Evolutionary conservation across 2,329 filamentous ascomycete species (phyloP).

Genomic region (Torrubiella hemipterigena): DNA sequence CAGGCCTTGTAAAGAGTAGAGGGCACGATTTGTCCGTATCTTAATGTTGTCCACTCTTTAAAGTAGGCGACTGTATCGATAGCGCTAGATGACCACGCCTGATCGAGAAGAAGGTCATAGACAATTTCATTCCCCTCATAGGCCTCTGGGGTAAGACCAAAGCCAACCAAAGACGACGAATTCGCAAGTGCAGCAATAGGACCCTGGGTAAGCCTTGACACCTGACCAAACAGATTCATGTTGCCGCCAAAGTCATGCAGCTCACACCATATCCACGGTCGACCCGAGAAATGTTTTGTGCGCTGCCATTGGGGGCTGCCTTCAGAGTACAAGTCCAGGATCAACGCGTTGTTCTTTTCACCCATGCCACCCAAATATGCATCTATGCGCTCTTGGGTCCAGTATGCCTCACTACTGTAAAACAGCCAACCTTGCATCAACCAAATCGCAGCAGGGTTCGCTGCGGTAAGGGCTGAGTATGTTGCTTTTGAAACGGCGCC

Average conservation of each 20-base stretch:
- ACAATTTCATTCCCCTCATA: conserved; percentile 42
- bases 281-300: conserved; percentile 36
- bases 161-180: conserved; percentile 30
- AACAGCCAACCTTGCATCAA: conserved; percentile 41
- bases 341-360: conserved; percentile 30
- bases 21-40: conserved; percentile 25
- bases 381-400: conserved; percentile 30
- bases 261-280: conserved; percentile 42
- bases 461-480: conserved; percentile 32
- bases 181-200: conserved; percentile 28
- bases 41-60: conserved; percentile 26
- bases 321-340: conserved; percentile 39
- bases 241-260: conserved; percentile 38
- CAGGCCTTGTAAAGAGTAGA: conserved; percentile 27
- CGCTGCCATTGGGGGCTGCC: conserved; percentile 36
- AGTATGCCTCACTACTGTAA: conserved; percentile 27
- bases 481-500: conserved; percentile 19
- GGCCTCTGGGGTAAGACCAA: conserved; percentile 35
- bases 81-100: conserved; percentile 31
- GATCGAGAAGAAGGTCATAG: conserved; percentile 36
- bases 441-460: conserved; percentile 35
- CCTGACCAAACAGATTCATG: conserved; percentile 36
- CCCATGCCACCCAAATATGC: conserved; percentile 35
- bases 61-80: conserved; percentile 34
- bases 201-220: conserved; percentile 33